Conservation (phyloP, 2,329 filamentous ascomycete species). For the Fusarium humuli region DNA sequence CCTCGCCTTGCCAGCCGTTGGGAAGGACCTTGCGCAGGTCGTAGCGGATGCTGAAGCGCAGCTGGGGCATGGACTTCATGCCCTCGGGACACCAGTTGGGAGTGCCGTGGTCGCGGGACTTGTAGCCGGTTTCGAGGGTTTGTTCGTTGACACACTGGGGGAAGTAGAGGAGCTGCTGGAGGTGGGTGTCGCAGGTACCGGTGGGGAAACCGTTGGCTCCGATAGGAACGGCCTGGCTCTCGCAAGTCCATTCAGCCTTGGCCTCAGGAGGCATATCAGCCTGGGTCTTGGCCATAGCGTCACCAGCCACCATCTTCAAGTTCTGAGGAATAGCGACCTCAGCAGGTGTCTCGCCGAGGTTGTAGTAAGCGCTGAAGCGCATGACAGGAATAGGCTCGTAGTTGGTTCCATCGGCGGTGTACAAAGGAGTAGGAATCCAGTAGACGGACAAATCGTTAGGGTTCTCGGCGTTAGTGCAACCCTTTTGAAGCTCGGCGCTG, state of each 20-base stretch:
- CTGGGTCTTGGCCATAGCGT: conserved; percentile 42
- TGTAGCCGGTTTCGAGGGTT: conserved; percentile 41
- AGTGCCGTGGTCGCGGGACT: conserved; percentile 30
- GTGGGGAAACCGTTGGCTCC: conserved; percentile 38
- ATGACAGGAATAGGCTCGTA: conserved; percentile 49
- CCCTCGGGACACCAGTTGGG: conserved; percentile 55
- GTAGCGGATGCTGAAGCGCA: conserved; percentile 61
- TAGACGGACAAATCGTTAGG: conserved; percentile 60
- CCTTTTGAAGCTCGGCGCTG: conserved; percentile 52
- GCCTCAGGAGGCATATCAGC: conserved; percentile 41
- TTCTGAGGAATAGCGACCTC: conserved; percentile 60
- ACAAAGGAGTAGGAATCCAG: conserved; percentile 58
- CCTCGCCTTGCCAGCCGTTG: conserved; percentile 57
- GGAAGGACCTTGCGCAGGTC: conserved; percentile 57
- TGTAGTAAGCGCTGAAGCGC: conserved; percentile 62
- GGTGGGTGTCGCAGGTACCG: conserved; percentile 31
- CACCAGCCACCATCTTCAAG: conserved; percentile 56
- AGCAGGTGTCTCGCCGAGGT: conserved; percentile 51
- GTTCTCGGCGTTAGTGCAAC: conserved; percentile 59
- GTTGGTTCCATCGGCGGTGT: conserved; percentile 49
- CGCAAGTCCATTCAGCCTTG: conserved; percentile 50
- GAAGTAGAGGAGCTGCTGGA: conserved; percentile 43
- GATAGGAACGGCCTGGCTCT: conserved; percentile 44
- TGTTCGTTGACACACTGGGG: conserved; percentile 41
- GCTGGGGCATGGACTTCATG: conserved; percentile 60